These are phyloP conservation scores for Hibiscus tridactylites DNA, from an alignment of 345 rosid species.

Conservation along the genomic window DNA sequence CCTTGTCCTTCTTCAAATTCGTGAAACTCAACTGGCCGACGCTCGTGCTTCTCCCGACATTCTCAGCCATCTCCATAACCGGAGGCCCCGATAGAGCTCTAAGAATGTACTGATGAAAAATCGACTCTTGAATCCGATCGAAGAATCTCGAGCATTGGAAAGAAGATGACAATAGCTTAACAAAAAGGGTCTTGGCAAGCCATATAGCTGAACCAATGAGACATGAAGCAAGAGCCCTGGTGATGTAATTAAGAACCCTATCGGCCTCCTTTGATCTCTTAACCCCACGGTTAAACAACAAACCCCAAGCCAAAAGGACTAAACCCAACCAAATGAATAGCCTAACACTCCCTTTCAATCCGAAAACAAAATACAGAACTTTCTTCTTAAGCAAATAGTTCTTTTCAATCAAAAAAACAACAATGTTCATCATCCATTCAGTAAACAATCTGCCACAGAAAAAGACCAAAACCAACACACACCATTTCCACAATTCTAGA, in stretches of 20 bases:
- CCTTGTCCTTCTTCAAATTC: slow-evolving; percentile 20
- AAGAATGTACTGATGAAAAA: slow-evolving; percentile 54
- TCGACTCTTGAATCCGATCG: slow-evolving; percentile 57
- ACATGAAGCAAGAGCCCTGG: slow-evolving; percentile 34
- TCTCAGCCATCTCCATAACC: slow-evolving; percentile 42
- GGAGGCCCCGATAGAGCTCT: slow-evolving; percentile 52
- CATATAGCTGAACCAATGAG: slow-evolving; percentile 43
- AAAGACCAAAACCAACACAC: slow-evolving; percentile 35
- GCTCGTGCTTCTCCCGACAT: slow-evolving; percentile 14
- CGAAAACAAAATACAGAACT: slow-evolving; percentile 54
- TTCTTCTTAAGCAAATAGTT: slow-evolving; percentile 54
- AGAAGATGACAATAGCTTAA: slow-evolving; percentile 46
- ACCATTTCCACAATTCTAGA: slow-evolving; percentile 52
- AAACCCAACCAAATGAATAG: slow-evolving; percentile 43
- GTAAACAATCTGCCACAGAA: slow-evolving; percentile 45
- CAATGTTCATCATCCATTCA: slow-evolving; percentile 36
- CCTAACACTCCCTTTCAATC: slow-evolving; percentile 44
- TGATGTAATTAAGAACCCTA: slow-evolving; percentile 30
- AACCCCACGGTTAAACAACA: slow-evolving; percentile 37
- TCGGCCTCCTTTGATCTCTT: slow-evolving; percentile 27
- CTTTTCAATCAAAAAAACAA: slow-evolving; percentile 47
- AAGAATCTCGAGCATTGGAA: slow-evolving; percentile 50
- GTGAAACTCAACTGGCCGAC: slow-evolving; percentile 44
- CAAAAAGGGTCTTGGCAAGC: slow-evolving; percentile 41
- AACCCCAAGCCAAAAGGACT: slow-evolving; percentile 45